These are phyloP conservation scores for Biancaea sappan DNA, from an alignment of 306 rosid genomes.

Conservation along the genomic window DNA sequence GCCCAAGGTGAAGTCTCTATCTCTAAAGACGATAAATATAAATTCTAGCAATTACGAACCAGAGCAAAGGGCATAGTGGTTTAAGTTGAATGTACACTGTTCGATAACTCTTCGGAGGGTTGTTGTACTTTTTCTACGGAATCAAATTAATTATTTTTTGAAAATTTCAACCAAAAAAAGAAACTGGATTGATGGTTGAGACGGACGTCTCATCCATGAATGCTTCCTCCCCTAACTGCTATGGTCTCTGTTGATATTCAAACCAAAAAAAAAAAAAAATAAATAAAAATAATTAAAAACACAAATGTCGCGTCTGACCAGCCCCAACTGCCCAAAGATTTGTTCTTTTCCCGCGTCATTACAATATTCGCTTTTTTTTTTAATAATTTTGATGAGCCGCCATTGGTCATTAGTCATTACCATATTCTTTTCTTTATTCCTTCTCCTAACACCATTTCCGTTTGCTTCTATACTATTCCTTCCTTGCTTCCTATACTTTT, in stretches of 20 bases:
- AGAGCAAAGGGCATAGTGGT: too few relatives aligned
- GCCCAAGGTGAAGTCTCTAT: too few relatives aligned
- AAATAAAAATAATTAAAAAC: too few relatives aligned
- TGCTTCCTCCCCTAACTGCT: neutral
- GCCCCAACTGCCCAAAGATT: neutral
- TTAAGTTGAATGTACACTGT: too few relatives aligned
- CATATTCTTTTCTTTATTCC: constrained; percentile 50
- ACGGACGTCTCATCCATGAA: neutral
- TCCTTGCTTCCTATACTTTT: constrained; percentile 31
- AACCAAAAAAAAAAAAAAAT: neutral
- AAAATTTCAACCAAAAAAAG: neutral
- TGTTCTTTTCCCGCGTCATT: constrained; percentile 68
- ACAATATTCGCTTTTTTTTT: neutral
- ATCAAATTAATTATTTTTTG: too few relatives aligned
- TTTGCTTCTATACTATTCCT: constrained; percentile 28
- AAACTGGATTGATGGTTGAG: neutral
- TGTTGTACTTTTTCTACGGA: too few relatives aligned
- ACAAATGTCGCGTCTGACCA: neutral
- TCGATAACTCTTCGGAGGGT: too few relatives aligned
- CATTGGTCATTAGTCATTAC: too few relatives aligned
- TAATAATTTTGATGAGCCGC: neutral
- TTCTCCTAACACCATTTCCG: constrained; percentile 42
- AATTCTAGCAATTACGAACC: too few relatives aligned
- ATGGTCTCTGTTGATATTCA: neutral
- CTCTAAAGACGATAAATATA: too few relatives aligned